phyloP scores from a whole-genome alignment of 768 basidiomycete genomes.

The Kwoniella mangroviensis region DNA sequence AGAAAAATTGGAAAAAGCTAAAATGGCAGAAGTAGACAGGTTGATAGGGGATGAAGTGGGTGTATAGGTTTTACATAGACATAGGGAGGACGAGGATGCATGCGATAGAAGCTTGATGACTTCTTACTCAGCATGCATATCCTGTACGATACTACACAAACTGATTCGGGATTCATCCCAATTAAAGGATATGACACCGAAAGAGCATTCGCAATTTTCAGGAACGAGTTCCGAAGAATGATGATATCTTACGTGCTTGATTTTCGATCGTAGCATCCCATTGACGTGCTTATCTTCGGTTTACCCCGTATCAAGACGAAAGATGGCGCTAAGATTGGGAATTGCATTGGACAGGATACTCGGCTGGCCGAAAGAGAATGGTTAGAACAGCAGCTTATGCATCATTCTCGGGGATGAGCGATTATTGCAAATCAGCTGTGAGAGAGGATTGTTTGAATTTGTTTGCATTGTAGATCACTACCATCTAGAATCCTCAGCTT shows the following conservation, averaged over 20 bases:
- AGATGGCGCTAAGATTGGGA: neutral
- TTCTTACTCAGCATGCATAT: no score
- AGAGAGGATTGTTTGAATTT: no score
- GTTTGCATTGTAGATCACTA: no score
- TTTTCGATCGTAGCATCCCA: neutral
- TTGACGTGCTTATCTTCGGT: conserved; percentile 8
- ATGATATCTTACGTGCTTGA: neutral
- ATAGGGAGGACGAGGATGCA: no score
- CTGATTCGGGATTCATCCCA: no score
- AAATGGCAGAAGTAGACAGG: conserved; percentile 6
- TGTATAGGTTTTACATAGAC: neutral
- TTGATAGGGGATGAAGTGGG: neutral
- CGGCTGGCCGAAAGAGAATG: neutral
- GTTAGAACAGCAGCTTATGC: neutral
- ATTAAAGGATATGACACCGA: neutral
- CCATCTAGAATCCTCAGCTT: no score
- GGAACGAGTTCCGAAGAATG: neutral
- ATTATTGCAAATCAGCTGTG: neutral
- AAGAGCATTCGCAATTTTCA: neutral
- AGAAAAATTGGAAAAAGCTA: conserved; percentile 11
- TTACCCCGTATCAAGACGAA: neutral
- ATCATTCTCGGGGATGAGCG: neutral
- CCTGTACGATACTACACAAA: no score
- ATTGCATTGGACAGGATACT: neutral
- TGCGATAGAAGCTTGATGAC: no score